Conservation (phyloP, 306 rosid species). For the Trichosanthes truncata region DNA sequence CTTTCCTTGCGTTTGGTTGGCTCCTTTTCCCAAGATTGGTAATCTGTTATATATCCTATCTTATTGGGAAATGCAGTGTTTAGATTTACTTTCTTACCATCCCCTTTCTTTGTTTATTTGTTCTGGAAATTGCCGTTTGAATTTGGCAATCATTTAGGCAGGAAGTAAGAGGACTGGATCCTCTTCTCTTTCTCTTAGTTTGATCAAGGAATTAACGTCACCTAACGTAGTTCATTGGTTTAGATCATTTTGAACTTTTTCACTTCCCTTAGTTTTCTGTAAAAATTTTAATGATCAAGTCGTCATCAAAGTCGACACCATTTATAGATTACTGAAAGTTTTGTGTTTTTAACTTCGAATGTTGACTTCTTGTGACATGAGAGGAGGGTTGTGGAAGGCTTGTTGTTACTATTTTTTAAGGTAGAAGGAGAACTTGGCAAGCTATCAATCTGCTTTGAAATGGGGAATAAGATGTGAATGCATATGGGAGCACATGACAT, state of each 20-base stretch:
- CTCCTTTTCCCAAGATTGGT: slow-evolving; percentile 14
- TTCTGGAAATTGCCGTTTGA: background rate
- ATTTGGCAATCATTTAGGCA: slow-evolving; percentile 6
- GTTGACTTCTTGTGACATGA: background rate
- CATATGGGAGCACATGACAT: slow-evolving; percentile 9
- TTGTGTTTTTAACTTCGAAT: background rate
- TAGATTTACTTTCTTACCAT: background rate
- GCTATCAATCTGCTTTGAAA: background rate
- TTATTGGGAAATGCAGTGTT: slow-evolving; percentile 4
- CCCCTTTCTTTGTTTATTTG: background rate
- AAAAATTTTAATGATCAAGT: background rate
- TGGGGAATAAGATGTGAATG: background rate
- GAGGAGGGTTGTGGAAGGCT: background rate
- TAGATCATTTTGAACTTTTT: background rate
- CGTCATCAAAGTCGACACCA: background rate
- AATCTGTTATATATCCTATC: background rate
- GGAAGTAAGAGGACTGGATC: background rate
- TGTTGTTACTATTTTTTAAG: background rate
- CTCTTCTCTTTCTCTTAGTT: slow-evolving; percentile 1
- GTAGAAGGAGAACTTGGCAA: background rate
- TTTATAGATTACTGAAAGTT: background rate
- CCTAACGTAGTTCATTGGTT: background rate
- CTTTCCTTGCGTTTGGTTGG: background rate
- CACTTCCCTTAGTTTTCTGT: background rate
- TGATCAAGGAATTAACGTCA: background rate